A percentile compares a stretch with the other conserved stretches of the same genome.
Conservation (phyloP, 2,329 filamentous ascomycete genomes). For the Parastagonospora avenae region DNA sequence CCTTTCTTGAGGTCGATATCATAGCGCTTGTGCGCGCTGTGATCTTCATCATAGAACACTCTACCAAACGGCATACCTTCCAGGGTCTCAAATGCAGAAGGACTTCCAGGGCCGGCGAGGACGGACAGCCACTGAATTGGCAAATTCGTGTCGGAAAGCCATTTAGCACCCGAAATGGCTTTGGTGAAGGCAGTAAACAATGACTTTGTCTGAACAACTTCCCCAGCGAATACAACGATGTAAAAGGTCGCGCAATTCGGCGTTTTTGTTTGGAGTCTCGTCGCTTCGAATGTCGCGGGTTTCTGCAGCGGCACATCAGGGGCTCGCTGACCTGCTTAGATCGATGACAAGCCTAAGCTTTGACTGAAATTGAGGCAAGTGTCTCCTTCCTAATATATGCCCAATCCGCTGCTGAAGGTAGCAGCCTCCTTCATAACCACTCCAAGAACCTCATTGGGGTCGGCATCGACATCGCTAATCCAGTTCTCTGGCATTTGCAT, state of each 20-base stretch:
- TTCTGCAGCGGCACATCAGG: slow-evolving; percentile 54
- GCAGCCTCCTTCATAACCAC: slow-evolving; percentile 34
- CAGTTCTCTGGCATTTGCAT: slow-evolving; percentile 44
- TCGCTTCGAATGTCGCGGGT: slow-evolving; percentile 53
- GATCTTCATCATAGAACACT: slow-evolving; percentile 43
- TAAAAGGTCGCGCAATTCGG: slow-evolving; percentile 52
- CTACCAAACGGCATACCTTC: slow-evolving; percentile 40
- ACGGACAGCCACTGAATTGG: slow-evolving; percentile 35
- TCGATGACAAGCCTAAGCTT: slow-evolving; percentile 1
- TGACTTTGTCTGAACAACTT: slow-evolving; percentile 23
- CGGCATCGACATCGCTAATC: slow-evolving; percentile 33
- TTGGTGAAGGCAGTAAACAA: slow-evolving; percentile 16
- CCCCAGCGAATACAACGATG: slow-evolving; percentile 51
- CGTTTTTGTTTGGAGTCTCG: slow-evolving; percentile 52
- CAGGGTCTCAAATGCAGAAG: slow-evolving; percentile 38
- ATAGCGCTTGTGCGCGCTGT: slow-evolving; percentile 41
- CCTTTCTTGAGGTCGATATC: slow-evolving; percentile 28
- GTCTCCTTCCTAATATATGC: slow-evolving; percentile 43
- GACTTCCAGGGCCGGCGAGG: slow-evolving; percentile 26
- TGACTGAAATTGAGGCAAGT: slow-evolving; percentile 39
- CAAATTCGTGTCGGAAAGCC: slow-evolving; percentile 15
- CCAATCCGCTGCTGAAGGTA: slow-evolving; percentile 39
- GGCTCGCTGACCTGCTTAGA: slow-evolving; percentile 51
- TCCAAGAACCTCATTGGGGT: slow-evolving; percentile 34
- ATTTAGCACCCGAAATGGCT: slow-evolving; percentile 5